Base-by-base conservation (phyloP, 176 grass and related monocot genomes). In the Carex pumila region DNA sequence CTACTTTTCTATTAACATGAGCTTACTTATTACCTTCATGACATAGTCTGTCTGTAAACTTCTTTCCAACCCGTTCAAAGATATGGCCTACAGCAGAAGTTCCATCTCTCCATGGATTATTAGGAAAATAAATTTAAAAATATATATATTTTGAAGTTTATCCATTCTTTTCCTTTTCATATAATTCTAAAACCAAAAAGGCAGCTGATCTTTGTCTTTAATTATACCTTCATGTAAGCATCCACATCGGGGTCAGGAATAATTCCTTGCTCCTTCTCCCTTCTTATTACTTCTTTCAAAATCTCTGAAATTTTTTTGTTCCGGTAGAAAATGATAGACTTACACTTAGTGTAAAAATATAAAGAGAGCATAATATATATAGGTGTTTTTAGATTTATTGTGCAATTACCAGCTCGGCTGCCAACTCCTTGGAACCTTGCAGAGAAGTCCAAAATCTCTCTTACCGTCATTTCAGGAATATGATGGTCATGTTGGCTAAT, bases 171-270 rank as follows among this genome's bases (percentile, higher is more conserved):
- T n/a, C n/a, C 61, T 10, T 63, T 25, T 63, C 0, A 22, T 2
- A 1, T 64, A 64, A 64, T 25, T 30, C 8, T 30, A 64, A 12
- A 64, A 64, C 8, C 8, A 0, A 64, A 7, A 59, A 75, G 1
- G 10, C n/a, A n/a, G n/a, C n/a, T 21, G 22, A 67, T 37, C 2
- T 64, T 25, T 29, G 8, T 3, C 30, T 3, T 69, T 65, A n/a
- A n/a, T n/a, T n/a, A n/a, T 83, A 91, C 94, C 88, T 96, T 96
- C 93, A 96, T 96, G n/a, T 91, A 92, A 6, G 85, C 90, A 73
- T 96, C 93, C 58, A 96, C 84, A 10, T 95, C 85, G 25, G 79
- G 85, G 21, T 95, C 89, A n/a, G 89, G 93, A 68, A 79, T 83
- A 79, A 92, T 91, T 63, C 91, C 89, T 3, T 84, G 86, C 57